These are phyloP conservation scores for Yamadazyma kanchanaburiensis DNA, from an alignment of 1,139 yeast genomes.

Conservation along the genomic window DNA sequence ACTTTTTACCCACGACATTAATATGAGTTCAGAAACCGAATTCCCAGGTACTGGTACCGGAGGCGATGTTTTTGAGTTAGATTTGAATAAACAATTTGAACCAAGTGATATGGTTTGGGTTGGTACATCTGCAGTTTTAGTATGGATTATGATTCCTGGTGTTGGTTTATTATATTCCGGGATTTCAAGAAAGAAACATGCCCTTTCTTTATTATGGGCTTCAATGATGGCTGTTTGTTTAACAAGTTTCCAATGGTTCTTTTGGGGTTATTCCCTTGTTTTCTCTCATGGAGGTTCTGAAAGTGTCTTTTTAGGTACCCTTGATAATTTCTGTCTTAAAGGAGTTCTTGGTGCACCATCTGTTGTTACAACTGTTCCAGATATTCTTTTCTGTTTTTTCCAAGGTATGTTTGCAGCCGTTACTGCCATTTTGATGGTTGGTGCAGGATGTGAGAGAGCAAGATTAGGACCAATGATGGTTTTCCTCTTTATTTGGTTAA, in stretches of 20 bases:
- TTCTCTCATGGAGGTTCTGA: conserved; percentile 63
- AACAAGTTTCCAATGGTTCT: conserved; percentile 90
- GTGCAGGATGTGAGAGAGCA: conserved; percentile 98
- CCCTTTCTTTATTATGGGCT: conserved; percentile 90
- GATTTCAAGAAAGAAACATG: conserved; percentile 87
- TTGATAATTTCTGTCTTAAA: conserved; percentile 75
- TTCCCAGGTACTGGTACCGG: conserved; percentile 61
- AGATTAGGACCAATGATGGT: conserved; percentile 95
- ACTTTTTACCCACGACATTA: no score
- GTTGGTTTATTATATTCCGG: conserved; percentile 90
- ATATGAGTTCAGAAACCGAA: conserved; percentile 14
- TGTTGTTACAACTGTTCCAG: conserved; percentile 69
- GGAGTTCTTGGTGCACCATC: conserved; percentile 80
- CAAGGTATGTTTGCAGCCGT: conserved; percentile 96
- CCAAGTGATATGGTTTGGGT: conserved; percentile 87
- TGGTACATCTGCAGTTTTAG: conserved; percentile 69
- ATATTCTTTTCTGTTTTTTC: conserved; percentile 80
- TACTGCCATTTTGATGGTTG: conserved; percentile 90
- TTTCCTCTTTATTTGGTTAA: conserved; percentile 87
- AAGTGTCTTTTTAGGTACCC: conserved; percentile 72
- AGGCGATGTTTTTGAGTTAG: conserved; percentile 71
- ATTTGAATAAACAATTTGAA: conserved; percentile 72
- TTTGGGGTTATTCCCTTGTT: conserved; percentile 92
- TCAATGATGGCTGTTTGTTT: conserved; percentile 82
- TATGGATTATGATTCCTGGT: conserved; percentile 95